Percentiles rank a stretch among this genome's conserved stretches.
These are phyloP conservation scores for Cytospora piceicola DNA, from an alignment of 2,329 filamentous ascomycete genomes.

Conservation along the genomic window DNA sequence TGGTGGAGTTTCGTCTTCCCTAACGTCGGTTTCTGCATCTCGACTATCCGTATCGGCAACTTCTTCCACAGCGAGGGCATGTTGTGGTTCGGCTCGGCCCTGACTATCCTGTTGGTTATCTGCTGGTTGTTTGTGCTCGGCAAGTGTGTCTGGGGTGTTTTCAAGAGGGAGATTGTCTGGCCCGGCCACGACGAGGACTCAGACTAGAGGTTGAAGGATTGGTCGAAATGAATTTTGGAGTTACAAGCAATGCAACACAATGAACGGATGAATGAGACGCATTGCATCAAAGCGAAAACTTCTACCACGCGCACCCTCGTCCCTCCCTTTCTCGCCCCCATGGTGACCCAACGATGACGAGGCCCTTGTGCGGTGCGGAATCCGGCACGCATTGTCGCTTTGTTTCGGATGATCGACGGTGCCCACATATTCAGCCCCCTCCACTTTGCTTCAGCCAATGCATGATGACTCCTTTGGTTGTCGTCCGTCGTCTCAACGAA, in stretches of 20 bases:
- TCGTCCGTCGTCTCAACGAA: too few relatives aligned
- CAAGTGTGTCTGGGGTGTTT: constrained; percentile 54
- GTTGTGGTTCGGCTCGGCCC: constrained; percentile 56
- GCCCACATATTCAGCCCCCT: too few relatives aligned
- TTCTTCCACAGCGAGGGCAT: constrained; percentile 55
- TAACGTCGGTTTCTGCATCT: constrained; percentile 65
- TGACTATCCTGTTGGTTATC: constrained; percentile 58
- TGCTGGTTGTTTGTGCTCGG: constrained; percentile 59
- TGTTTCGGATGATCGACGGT: too few relatives aligned
- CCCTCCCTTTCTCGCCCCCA: too few relatives aligned
- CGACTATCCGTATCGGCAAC: constrained; percentile 60
- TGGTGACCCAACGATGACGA: background rate
- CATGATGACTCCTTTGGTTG: too few relatives aligned
- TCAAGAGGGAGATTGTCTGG: constrained; percentile 57
- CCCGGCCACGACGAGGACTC: constrained; percentile 63
- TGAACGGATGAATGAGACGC: background rate
- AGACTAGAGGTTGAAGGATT: constrained; percentile 20
- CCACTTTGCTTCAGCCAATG: too few relatives aligned
- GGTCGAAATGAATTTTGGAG: background rate
- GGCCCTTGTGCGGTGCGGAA: too few relatives aligned
- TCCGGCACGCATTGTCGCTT: too few relatives aligned
- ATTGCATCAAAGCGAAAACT: background rate
- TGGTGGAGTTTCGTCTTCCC: constrained; percentile 72
- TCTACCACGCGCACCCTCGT: too few relatives aligned
- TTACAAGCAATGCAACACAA: background rate